These are phyloP conservation scores for Trichoderma sp. DNA, from an alignment of 2,329 filamentous ascomycete species.

Conservation along the genomic window DNA sequence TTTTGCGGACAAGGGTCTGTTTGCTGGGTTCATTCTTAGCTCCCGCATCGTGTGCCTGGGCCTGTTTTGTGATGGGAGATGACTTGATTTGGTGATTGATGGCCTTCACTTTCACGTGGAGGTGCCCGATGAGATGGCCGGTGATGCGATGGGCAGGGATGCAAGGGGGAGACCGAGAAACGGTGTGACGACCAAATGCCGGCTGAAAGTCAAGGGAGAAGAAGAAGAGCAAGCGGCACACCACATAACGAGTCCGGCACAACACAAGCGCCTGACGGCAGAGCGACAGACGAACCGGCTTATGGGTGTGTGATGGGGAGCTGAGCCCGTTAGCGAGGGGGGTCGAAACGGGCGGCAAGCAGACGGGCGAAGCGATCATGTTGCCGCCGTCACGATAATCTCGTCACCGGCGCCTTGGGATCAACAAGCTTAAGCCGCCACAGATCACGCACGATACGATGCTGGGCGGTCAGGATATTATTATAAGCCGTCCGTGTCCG, in stretches of 20 bases:
- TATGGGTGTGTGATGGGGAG: slow-evolving; percentile 1
- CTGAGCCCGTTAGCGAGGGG: slow-evolving; percentile 5
- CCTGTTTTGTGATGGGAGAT: background rate
- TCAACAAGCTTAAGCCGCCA: background rate
- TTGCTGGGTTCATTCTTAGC: background rate
- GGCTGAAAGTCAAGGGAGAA: background rate
- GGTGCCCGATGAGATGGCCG: background rate
- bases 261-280: slow-evolving; percentile 1
- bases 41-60: background rate
- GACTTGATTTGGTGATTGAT: background rate
- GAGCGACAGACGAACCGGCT: background rate
- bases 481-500: background rate
- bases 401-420: slow-evolving; percentile 16
- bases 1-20: background rate
- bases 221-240: background rate
- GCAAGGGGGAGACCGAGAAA: background rate
- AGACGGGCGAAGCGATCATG: background rate
- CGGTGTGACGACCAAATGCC: slow-evolving; percentile 3
- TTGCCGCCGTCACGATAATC: slow-evolving; percentile 17
- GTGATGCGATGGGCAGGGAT: background rate
- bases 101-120: background rate
- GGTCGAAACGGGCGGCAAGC: slow-evolving; percentile 3
- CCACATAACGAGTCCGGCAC: background rate
- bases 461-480: background rate
- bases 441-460: background rate